Evolutionary conservation across 78 protist genomes (phyloP).

Genomic region (Monocercomonoides exilis): DNA sequence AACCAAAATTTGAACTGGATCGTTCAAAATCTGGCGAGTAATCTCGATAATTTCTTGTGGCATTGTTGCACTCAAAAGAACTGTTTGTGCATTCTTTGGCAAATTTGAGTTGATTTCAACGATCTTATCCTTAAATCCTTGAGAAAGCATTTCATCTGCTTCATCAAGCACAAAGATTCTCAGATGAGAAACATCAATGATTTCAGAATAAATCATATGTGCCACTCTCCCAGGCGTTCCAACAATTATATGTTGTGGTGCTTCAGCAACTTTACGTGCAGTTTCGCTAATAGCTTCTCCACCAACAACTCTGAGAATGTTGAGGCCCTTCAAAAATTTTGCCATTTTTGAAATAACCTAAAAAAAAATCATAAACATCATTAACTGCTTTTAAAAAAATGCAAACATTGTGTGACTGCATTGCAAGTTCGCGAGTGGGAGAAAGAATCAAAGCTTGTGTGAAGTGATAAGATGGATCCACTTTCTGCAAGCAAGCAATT

Average conservation of each 20-base stretch:
- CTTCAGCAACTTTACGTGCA: slow-evolving; percentile 53
- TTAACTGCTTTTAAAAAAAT: slow-evolving; percentile 3
- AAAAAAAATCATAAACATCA: background rate
- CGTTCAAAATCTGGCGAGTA: slow-evolving; percentile 89
- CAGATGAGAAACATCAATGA: too few relatives aligned
- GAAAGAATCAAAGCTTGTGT: slow-evolving; percentile 64
- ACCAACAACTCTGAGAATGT: slow-evolving; percentile 89
- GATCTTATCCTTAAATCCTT: slow-evolving; percentile 98
- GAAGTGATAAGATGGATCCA: background rate
- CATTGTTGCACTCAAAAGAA: slow-evolving; percentile 95
- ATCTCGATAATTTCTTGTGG: slow-evolving; percentile 89
- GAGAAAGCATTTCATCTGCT: too few relatives aligned
- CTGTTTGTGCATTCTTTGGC: slow-evolving; percentile 83
- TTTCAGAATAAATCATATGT: slow-evolving; percentile 91
- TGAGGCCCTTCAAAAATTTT: slow-evolving; percentile 70
- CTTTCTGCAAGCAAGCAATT: too few relatives aligned
- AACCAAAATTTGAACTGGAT: slow-evolving; percentile 82
- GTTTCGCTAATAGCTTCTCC: slow-evolving; percentile 89
- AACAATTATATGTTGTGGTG: slow-evolving; percentile 87
- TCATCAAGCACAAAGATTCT: too few relatives aligned
- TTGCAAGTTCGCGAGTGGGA: slow-evolving; percentile 99
- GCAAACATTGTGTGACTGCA: slow-evolving; percentile 80
- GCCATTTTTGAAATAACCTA: too few relatives aligned
- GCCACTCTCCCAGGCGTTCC: slow-evolving; percentile 99
- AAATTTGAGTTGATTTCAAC: slow-evolving; percentile 87